A percentile compares a stretch with the other conserved stretches of the same genome.
Conservation (phyloP, 2,329 filamentous ascomycete species). For the Colletotrichum sp. region DNA sequence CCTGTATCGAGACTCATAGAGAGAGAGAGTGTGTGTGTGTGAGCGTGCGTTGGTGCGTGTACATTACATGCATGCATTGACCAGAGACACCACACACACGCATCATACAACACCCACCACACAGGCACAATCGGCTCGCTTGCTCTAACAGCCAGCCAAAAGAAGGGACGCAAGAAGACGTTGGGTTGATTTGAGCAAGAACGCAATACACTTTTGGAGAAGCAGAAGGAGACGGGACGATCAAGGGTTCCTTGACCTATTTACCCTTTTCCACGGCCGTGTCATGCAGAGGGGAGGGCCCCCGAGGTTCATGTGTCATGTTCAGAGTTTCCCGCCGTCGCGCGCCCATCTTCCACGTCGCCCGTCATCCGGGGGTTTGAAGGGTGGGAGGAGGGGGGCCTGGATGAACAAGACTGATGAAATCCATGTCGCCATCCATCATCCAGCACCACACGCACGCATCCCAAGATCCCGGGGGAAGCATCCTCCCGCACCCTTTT, state of each 20-base stretch:
- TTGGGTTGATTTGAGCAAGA: conserved; percentile 4
- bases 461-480: not conserved
- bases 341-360: not conserved
- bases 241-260: conserved; percentile 4
- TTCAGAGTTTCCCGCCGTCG: conserved; percentile 2
- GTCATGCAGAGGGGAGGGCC: conserved; percentile 3
- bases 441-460: not conserved
- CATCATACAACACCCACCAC: not conserved
- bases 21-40: not conserved
- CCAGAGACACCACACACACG: not conserved
- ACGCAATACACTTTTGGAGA: not conserved
- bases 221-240: conserved; percentile 9
- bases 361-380: not conserved
- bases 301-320: conserved; percentile 13
- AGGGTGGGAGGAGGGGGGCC: not conserved
- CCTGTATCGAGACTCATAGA: not conserved
- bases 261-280: not conserved
- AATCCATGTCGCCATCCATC: not conserved
- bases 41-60: not conserved
- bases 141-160: not conserved
- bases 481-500: not conserved
- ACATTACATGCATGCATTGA: conserved; percentile 8
- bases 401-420: not conserved
- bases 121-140: conserved; percentile 8
- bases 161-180: conserved; percentile 12